Base-by-base conservation (phyloP, 2,329 filamentous ascomycete genomes). In the Rosellinia necatrix region DNA sequence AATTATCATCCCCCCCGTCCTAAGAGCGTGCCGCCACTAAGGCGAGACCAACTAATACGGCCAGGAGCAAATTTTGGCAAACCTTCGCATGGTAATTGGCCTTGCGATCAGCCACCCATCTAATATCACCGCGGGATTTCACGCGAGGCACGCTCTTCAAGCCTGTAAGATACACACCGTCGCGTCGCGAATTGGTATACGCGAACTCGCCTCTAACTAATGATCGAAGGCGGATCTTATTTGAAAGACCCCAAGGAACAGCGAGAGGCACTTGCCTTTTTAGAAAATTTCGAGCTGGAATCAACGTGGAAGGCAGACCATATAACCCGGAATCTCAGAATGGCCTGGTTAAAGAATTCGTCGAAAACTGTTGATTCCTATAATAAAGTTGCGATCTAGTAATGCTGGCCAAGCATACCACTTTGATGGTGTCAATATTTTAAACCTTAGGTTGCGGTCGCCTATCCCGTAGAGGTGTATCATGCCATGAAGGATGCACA, bases 81-180 rank as follows among this genome's bases (percentile, higher is more conserved):
- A 43, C 29, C 22, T 43, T 17, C 40, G 40, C 24, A 43, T 43
- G 40, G 40, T 43, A n/a, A 29, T 43, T 49, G 46, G 46, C 32
- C 46, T 49, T 7, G 34, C 32, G 5, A 38, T 40, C 2, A 49
- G 46, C 32, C 46, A 49, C 12, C 22, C 32, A 13, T 38, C 34
- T 9, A 49, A 49, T 30, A 29, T 49, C 12, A 38, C 46, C 6
- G 46, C 46, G 6, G 34, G 32, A 22, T 49, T 49, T 40, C 46
- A 49, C 30, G 46, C 46, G n/a, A 37, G 46, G 7, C 46, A 49
- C 30, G 46, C 21, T 13, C 46, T 49, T 22, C 32, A 49, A 49
- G 46, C 46, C 2, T 49, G 46, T 49, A 30, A 49, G 46, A 21
- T 38, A n/a, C 3, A 4, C 9, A 24, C 4, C 4, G 30, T 12